These are phyloP conservation scores for Chloris gayana DNA, from an alignment of 176 grass and related monocot genomes.

Conservation along the genomic window DNA sequence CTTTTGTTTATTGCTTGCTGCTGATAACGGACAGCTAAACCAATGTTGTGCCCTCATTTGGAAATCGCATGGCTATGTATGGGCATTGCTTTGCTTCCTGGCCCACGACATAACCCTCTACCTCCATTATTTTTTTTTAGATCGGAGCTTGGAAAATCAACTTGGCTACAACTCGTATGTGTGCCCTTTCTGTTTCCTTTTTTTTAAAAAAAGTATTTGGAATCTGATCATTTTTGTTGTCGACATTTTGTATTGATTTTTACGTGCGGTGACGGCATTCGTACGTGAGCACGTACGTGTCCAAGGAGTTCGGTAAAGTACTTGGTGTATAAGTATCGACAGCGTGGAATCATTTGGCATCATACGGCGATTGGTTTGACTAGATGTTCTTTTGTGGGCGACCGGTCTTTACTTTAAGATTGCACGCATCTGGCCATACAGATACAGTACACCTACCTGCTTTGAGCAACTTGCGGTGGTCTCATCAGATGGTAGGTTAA, in stretches of 20 bases:
- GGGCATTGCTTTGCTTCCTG: neutral
- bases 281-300: neutral
- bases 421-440: neutral
- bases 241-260: neutral
- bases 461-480: no score
- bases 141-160: neutral
- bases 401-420: neutral
- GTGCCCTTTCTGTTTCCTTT: no score
- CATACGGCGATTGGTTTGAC: conserved; percentile 4
- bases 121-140: neutral
- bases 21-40: conserved; percentile 1
- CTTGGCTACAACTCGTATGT: neutral
- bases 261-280: neutral
- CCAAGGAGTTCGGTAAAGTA: neutral
- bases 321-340: neutral
- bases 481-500: neutral
- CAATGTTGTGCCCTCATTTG: conserved; percentile 1
- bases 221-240: neutral
- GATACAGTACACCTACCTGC: neutral
- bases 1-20: conserved; percentile 10
- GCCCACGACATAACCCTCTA: neutral
- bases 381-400: neutral
- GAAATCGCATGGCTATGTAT: neutral
- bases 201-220: neutral
- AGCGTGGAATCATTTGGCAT: neutral